Percentiles rank a stretch among this genome's conserved stretches.
phyloP scores from a whole-genome alignment of 768 basidiomycete species.

The Thelephora aurantiotincta region DNA sequence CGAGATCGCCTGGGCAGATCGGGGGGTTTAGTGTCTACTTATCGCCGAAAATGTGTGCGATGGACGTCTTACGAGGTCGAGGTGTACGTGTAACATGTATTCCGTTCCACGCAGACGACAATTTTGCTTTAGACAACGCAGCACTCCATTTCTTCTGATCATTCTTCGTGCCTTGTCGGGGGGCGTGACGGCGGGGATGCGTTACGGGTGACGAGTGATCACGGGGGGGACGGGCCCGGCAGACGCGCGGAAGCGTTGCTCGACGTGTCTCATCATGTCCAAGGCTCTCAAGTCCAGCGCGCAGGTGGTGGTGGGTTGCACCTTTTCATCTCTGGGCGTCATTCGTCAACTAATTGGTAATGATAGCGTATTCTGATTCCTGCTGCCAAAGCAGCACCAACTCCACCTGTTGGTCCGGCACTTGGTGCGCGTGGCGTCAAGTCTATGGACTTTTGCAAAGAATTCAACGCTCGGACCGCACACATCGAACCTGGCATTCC shows the following conservation, averaged over 20 bases:
- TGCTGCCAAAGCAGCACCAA: conserved; percentile 91
- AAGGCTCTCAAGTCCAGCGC: conserved; percentile 50
- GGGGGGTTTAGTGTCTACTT: too few relatives aligned
- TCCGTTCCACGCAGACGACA: too few relatives aligned
- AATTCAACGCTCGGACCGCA: conserved; percentile 96
- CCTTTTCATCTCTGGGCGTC: conserved; percentile 1
- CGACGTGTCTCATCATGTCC: conserved; percentile 34
- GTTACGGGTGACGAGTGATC: too few relatives aligned
- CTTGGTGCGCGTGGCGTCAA: conserved; percentile 97
- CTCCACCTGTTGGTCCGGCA: conserved; percentile 93
- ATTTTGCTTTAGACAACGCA: too few relatives aligned
- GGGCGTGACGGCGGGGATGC: too few relatives aligned
- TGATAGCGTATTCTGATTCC: conserved; percentile 69
- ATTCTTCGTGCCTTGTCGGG: neutral
- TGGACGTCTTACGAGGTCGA: too few relatives aligned
- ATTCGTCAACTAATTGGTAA: conserved; percentile 2
- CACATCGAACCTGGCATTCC: conserved; percentile 78
- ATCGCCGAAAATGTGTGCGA: too few relatives aligned
- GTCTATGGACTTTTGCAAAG: conserved; percentile 99
- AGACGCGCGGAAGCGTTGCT: too few relatives aligned
- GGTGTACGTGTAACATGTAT: too few relatives aligned
- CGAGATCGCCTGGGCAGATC: too few relatives aligned
- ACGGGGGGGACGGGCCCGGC: too few relatives aligned
- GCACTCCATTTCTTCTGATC: neutral
- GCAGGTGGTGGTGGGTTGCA: conserved; percentile 56